phyloP scores from a whole-genome alignment of 371 early-diverging fungal genomes.

The Chytridium lagenaria region DNA sequence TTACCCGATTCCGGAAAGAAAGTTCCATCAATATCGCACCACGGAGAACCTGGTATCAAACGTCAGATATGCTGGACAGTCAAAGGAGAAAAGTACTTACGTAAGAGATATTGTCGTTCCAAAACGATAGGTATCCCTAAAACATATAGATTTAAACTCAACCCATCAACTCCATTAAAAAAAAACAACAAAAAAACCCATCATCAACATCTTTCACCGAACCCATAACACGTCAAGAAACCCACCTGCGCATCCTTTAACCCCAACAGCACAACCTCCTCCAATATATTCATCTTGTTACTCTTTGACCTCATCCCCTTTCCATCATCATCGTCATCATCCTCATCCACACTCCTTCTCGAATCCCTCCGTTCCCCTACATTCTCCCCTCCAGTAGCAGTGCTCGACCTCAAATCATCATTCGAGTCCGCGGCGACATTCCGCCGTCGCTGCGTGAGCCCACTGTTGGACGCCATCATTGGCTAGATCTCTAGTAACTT shows the following conservation, averaged over 20 bases:
- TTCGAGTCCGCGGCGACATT: slow-evolving; percentile 19
- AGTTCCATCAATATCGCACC: slow-evolving; percentile 96
- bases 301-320: slow-evolving; percentile 24
- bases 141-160: no score
- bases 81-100: slow-evolving; percentile 41
- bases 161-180: no score
- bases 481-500: neutral
- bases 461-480: slow-evolving; percentile 10
- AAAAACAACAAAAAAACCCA: no score
- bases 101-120: slow-evolving; percentile 98
- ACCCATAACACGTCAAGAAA: neutral
- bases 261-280: slow-evolving; percentile 91
- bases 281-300: slow-evolving; percentile 84
- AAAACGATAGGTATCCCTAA: slow-evolving; percentile 95
- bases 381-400: neutral
- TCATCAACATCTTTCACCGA: no score
- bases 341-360: slow-evolving; percentile 23
- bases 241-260: slow-evolving; percentile 91
- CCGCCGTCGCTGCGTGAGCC: slow-evolving; percentile 21
- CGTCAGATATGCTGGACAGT: neutral
- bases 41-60: slow-evolving; percentile 65
- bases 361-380: neutral
- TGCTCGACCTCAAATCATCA: neutral
- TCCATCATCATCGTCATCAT: slow-evolving; percentile 36
- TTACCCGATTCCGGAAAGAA: slow-evolving; percentile 87